Conservation (phyloP, 1,284 basidiomycete species). For the Leccinum griseonigrum region DNA sequence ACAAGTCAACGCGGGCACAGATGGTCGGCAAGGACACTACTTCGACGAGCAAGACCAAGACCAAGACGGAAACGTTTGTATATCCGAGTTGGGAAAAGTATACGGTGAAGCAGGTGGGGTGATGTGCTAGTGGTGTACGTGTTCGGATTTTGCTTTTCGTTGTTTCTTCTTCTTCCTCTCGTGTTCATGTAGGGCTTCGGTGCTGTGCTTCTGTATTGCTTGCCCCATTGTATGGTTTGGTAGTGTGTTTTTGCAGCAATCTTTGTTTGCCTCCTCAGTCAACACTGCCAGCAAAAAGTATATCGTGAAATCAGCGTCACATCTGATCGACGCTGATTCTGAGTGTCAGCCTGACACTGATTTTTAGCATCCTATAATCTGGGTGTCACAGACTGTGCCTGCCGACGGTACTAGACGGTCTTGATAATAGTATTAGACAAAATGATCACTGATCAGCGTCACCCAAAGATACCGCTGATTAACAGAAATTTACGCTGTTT, state of each 20-base stretch:
- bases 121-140: background rate
- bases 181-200: background rate
- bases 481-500: too few species aligned
- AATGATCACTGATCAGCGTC: too few species aligned
- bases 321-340: too few species aligned
- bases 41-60: background rate
- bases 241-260: background rate
- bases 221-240: background rate
- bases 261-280: background rate
- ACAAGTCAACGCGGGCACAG: constrained; percentile 27
- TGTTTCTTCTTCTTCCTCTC: background rate
- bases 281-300: too few species aligned
- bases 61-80: constrained; percentile 42
- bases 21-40: constrained; percentile 39
- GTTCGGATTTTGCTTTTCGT: background rate
- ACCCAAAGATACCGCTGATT: too few species aligned
- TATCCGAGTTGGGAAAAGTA: constrained; percentile 67
- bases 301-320: too few species aligned
- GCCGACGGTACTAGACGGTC: too few species aligned
- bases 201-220: background rate
- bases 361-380: too few species aligned
- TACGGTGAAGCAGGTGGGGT: constrained; percentile 42
- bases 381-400: too few species aligned
- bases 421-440: too few species aligned
- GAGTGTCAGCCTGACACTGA: too few species aligned